Percentiles rank a stretch among this genome's conserved stretches.
Conservation (phyloP, 768 basidiomycete species). For the Suillus sp. region DNA sequence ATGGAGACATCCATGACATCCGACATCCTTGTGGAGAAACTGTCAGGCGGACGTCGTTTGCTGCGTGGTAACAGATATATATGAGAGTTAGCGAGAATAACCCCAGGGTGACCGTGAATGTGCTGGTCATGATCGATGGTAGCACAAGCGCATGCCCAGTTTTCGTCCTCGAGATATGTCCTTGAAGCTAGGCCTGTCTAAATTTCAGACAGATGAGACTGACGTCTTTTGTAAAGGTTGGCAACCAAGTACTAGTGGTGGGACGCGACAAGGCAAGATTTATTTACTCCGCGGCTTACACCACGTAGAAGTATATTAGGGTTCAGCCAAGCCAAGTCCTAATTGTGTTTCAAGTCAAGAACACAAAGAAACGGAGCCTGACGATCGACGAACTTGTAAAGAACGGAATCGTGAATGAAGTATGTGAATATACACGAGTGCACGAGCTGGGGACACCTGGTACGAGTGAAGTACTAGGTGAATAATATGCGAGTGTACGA, state of each 20-base stretch:
- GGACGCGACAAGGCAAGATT: not conserved
- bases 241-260: not conserved
- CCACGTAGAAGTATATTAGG: not conserved
- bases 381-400: not conserved
- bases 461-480: not conserved
- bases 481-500: not conserved
- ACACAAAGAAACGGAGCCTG: not conserved
- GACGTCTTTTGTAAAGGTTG: not conserved
- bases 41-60: conserved; percentile 43
- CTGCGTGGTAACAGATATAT: conserved; percentile 45
- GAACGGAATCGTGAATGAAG: too few species aligned
- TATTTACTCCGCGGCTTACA: not conserved
- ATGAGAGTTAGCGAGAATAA: conserved; percentile 41
- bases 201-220: not conserved
- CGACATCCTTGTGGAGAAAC: conserved; percentile 90
- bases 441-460: too few species aligned
- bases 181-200: not conserved
- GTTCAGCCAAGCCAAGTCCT: not conserved
- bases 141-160: not conserved
- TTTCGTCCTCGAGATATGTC: not conserved
- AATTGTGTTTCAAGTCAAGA: not conserved
- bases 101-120: conserved; percentile 20
- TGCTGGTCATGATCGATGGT: conserved; percentile 18
- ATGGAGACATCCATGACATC: conserved; percentile 96
- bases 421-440: too few species aligned